Evolutionary conservation across 768 basidiomycete species (phyloP).

Genomic region (Gymnopilus dilepis): DNA sequence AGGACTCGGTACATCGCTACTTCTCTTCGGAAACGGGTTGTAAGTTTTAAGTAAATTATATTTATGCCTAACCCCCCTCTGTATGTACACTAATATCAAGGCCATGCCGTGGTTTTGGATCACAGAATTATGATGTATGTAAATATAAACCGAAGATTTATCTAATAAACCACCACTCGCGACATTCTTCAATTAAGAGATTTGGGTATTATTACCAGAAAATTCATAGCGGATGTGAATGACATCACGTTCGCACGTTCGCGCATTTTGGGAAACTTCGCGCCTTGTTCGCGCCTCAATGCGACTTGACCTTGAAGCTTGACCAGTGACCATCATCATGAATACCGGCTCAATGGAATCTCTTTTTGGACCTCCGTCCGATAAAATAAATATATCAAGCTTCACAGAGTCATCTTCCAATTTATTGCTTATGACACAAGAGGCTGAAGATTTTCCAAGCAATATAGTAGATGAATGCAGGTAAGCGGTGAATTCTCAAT

Average conservation of each 20-base stretch:
- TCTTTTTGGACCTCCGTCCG: slow-evolving; percentile 69
- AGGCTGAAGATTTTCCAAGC: slow-evolving; percentile 8
- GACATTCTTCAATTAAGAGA: too few species aligned
- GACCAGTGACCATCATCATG: slow-evolving; percentile 28
- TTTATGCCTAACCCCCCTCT: background rate
- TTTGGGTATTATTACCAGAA: too few species aligned
- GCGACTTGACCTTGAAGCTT: too few species aligned
- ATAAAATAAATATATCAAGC: slow-evolving; percentile 49
- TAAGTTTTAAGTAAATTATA: background rate
- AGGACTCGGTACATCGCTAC: background rate
- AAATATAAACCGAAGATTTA: too few species aligned
- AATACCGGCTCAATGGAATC: slow-evolving; percentile 47
- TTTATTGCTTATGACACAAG: slow-evolving; percentile 12
- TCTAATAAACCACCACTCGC: too few species aligned
- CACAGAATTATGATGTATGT: too few species aligned
- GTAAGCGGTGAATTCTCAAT: slow-evolving; percentile 28
- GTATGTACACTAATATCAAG: background rate
- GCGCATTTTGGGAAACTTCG: too few species aligned
- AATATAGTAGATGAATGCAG: slow-evolving; percentile 49
- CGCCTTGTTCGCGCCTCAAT: too few species aligned
- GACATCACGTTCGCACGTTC: too few species aligned
- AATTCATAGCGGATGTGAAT: too few species aligned
- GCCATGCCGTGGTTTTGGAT: too few species aligned
- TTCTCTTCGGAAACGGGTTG: background rate
- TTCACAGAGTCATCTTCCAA: slow-evolving; percentile 45